These are phyloP conservation scores for Ambrosiella cleistominuta DNA, from an alignment of 2,329 filamentous ascomycete species.

Conservation along the genomic window DNA sequence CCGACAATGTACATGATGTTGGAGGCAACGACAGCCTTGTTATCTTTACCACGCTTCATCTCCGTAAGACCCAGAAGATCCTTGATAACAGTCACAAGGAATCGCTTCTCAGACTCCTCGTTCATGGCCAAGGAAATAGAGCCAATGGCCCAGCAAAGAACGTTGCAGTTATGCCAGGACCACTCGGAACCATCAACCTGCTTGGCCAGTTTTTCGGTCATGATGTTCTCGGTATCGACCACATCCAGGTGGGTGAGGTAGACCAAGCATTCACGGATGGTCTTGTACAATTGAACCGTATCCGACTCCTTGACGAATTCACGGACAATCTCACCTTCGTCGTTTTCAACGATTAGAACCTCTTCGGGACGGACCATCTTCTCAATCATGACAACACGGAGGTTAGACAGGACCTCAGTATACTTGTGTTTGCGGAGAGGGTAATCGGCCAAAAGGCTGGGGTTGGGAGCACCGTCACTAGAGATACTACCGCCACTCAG, in stretches of 20 bases:
- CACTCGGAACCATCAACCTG: slow-evolving; percentile 93
- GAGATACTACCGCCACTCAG: slow-evolving; percentile 46
- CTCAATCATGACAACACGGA: slow-evolving; percentile 97
- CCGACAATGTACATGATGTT: slow-evolving; percentile 99
- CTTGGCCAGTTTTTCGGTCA: slow-evolving; percentile 93
- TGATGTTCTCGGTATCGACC: slow-evolving; percentile 92
- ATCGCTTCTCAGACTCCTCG: slow-evolving; percentile 96
- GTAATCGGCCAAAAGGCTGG: slow-evolving; percentile 69
- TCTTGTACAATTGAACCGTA: slow-evolving; percentile 98
- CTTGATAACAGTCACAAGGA: slow-evolving; percentile 96
- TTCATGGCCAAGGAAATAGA: slow-evolving; percentile 99
- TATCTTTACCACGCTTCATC: slow-evolving; percentile 99
- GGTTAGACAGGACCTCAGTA: slow-evolving; percentile 77
- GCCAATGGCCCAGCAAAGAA: slow-evolving; percentile 96
- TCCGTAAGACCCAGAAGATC: slow-evolving; percentile 90
- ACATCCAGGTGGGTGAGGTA: slow-evolving; percentile 96
- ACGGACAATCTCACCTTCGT: slow-evolving; percentile 95
- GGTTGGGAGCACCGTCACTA: slow-evolving; percentile 71
- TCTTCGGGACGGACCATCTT: slow-evolving; percentile 99
- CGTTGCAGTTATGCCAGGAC: slow-evolving; percentile 99
- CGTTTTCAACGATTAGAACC: slow-evolving; percentile 97
- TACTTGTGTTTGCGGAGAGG: slow-evolving; percentile 97
- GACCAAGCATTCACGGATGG: slow-evolving; percentile 87
- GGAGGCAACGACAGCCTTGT: slow-evolving; percentile 95
- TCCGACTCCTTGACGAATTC: slow-evolving; percentile 99